Evolutionary conservation across 1,284 basidiomycete genomes (phyloP), one percentile per base, ranked within the genome.

Genomic region (Pseudozyma sp.): DNA sequence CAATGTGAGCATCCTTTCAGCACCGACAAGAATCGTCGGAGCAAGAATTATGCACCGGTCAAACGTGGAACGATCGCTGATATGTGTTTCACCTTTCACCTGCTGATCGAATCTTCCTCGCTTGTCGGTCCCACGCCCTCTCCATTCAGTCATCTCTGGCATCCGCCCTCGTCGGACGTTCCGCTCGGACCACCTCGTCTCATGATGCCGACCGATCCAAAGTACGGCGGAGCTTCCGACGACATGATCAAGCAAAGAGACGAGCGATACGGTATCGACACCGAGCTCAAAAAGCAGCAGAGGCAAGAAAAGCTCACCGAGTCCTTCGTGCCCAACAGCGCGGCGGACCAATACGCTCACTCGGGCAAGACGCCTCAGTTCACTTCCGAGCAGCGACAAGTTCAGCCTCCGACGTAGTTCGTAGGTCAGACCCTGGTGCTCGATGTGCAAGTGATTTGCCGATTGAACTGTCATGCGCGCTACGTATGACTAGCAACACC

Each of bases 401-500:
- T 63, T 42, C 64, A 42, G 40, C 40, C 35, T 9, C 35, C 35
- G 14, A 37, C 35, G 2, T 37, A 9, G 35, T 37, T 37, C 35
- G 10, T 37, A 10, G 35, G 35, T 37, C 10, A 37, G 35, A 24
- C 24, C 24, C 24, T 24, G 24, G 24, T 24, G 24, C 24, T 37
- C 35, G 35, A 10, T 37, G 35, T 14, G 14, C 35, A 9, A 14
- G 35, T 37, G 9, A 37, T 37, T 14, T 37, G 9, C 35, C 9
- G 5, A 10, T 37, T 37, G 35, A 37, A 37, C 2, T 14, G 9
- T 1, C 24, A 24, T 24, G 24, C 24, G 24, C 24, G 24, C 24
- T 54, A 73, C 5, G 71, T 74, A 42, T 74, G 65, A 31, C 62
- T 61, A 24, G 71, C 71, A 33, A 74, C 59, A 16, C 71, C 71